Percentiles rank a stretch among this genome's conserved stretches.
phyloP scores from a whole-genome alignment of 148 eudicot species.

The Nyssa sinensis region DNA sequence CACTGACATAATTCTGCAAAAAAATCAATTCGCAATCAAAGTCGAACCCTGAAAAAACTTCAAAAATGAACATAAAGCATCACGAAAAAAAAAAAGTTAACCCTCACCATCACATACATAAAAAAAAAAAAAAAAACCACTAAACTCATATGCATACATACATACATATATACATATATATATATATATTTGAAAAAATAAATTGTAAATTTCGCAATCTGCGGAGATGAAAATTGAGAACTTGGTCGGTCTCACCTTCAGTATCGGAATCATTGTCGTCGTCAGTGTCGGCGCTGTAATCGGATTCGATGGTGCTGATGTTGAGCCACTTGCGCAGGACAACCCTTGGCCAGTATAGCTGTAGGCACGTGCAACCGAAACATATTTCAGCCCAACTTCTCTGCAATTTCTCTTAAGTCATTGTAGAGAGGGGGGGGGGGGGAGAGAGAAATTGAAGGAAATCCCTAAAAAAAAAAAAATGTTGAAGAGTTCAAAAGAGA shows the following conservation, averaged over 20 bases:
- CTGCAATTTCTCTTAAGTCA: slow-evolving; percentile 29
- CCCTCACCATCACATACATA: neutral
- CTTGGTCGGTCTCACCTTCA: slow-evolving; percentile 16
- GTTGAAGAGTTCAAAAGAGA: neutral
- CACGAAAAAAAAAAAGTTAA: too few relatives aligned
- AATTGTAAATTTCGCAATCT: neutral
- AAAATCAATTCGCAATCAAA: neutral
- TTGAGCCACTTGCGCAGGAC: slow-evolving; percentile 81
- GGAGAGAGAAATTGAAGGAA: neutral
- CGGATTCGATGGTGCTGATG: slow-evolving; percentile 43
- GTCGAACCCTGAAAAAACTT: too few relatives aligned
- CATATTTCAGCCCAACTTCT: slow-evolving; percentile 66
- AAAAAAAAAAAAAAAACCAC: too few relatives aligned
- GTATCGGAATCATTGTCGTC: slow-evolving; percentile 33
- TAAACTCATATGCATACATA: too few relatives aligned
- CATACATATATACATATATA: neutral
- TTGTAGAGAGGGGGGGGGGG: neutral
- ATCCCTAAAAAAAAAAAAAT: neutral
- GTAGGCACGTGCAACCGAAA: slow-evolving; percentile 62
- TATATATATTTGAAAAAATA: neutral
- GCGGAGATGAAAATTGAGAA: neutral
- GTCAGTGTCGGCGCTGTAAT: slow-evolving; percentile 61
- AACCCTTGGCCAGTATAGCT: slow-evolving; percentile 73
- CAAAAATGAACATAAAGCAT: neutral
- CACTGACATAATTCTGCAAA: slow-evolving; percentile 28